phyloP scores from a whole-genome alignment of 805 yeast species.

The Metschnikowia similis region DNA sequence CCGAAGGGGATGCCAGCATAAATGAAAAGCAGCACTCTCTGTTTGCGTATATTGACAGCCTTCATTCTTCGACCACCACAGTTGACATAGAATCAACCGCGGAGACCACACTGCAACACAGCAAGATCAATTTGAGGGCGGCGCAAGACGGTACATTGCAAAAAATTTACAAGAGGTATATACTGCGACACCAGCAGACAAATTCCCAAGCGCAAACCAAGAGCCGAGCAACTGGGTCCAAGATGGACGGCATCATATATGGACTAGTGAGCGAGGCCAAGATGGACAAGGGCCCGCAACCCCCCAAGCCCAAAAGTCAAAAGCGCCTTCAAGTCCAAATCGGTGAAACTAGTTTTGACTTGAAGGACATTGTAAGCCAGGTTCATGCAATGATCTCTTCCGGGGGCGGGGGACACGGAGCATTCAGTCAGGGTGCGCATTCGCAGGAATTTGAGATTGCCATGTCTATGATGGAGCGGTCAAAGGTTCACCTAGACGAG shows the following conservation, averaged over 20 bases:
- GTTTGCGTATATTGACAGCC: neutral
- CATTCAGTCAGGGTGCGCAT: conserved; percentile 1
- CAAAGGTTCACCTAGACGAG: conserved; percentile 26
- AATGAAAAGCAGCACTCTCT: neutral
- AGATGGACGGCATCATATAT: conserved; percentile 15
- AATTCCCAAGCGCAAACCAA: neutral
- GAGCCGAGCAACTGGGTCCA: neutral
- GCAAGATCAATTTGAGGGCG: neutral
- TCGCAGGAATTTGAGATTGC: conserved; percentile 13
- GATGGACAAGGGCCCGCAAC: neutral
- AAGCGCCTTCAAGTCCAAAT: neutral
- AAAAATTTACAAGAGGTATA: neutral
- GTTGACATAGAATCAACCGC: neutral
- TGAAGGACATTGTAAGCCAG: conserved; percentile 27
- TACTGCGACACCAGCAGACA: neutral
- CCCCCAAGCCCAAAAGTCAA: neutral
- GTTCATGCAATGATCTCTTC: conserved; percentile 23
- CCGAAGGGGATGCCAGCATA: neutral
- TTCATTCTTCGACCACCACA: neutral
- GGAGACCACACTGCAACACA: neutral
- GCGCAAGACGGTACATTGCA: neutral
- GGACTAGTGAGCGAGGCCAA: conserved; percentile 24
- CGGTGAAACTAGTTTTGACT: conserved; percentile 1
- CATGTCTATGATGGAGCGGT: conserved; percentile 19
- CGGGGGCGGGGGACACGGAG: conserved; percentile 2